phyloP scores from a whole-genome alignment of 345 rosid species.

The Syzygium aqueum region DNA sequence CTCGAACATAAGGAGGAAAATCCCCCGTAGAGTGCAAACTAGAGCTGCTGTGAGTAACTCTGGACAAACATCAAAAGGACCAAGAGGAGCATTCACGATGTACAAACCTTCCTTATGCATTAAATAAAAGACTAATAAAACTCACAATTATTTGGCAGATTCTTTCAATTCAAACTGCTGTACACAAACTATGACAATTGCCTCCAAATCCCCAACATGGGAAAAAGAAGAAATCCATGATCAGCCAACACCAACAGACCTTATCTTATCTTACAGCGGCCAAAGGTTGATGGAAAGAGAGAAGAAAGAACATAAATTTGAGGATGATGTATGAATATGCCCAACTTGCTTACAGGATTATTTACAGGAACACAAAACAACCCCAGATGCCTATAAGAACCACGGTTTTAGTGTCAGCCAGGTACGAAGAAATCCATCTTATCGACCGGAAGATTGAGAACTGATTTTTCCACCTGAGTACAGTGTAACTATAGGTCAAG shows the following conservation, averaged over 20 bases:
- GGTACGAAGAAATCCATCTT: constrained; percentile 92
- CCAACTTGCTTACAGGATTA: not conserved
- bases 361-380: not conserved
- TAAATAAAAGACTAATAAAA: not conserved
- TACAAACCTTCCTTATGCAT: not conserved
- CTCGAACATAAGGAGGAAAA: not conserved
- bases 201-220: not conserved
- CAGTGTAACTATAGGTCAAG: not conserved
- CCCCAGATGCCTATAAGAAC: no score
- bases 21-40: not conserved
- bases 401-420: no score
- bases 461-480: constrained; percentile 64
- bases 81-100: not conserved
- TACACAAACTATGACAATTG: not conserved
- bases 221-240: not conserved
- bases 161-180: not conserved
- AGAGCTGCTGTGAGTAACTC: not conserved
- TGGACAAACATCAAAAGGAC: not conserved
- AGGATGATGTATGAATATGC: not conserved
- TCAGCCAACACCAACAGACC: not conserved
- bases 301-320: not conserved
- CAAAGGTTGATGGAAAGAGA: not conserved
- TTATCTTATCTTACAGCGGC: not conserved
- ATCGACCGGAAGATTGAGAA: constrained; percentile 80
- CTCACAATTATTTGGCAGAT: not conserved